A percentile compares a stretch with the other conserved stretches of the same genome.
phyloP scores from a whole-genome alignment of 176 grass and related monocot species.

The Musa beccarii region DNA sequence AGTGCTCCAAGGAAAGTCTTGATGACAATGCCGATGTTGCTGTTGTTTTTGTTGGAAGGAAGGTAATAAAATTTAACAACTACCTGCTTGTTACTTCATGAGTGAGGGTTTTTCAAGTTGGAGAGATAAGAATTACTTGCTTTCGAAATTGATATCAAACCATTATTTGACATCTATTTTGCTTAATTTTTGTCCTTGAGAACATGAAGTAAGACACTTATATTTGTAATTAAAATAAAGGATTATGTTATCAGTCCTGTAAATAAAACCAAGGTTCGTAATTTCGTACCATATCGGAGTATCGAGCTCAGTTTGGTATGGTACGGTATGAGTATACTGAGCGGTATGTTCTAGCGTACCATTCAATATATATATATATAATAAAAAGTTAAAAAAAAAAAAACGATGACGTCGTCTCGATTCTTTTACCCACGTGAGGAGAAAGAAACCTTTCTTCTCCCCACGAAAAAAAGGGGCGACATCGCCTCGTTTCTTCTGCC shows the following conservation, averaged over 20 bases:
- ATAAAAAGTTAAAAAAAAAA: too few relatives aligned
- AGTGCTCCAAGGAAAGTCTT: slow-evolving; percentile 49
- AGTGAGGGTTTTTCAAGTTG: not conserved
- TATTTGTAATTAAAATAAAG: not conserved
- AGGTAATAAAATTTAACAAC: slow-evolving; percentile 27
- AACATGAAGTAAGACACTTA: not conserved
- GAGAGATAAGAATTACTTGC: not conserved
- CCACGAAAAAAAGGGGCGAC: too few relatives aligned
- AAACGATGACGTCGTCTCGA: too few relatives aligned
- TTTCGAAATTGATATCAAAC: not conserved
- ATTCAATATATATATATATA: too few relatives aligned
- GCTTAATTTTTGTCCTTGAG: not conserved
- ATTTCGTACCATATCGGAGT: too few relatives aligned
- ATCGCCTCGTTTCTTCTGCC: too few relatives aligned
- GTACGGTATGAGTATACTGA: too few relatives aligned
- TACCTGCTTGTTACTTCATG: not conserved
- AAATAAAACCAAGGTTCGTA: not conserved
- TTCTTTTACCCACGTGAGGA: too few relatives aligned
- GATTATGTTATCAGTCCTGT: not conserved
- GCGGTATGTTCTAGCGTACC: too few relatives aligned
- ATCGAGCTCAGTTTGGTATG: too few relatives aligned
- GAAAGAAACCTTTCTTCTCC: too few relatives aligned
- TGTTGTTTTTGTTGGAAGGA: slow-evolving; percentile 67
- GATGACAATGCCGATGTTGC: slow-evolving; percentile 49
- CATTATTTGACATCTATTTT: not conserved